A percentile compares a stretch with the other conserved stretches of the same genome.
Evolutionary conservation across 345 rosid species (phyloP).

Genomic region (Raphanus sativus): DNA sequence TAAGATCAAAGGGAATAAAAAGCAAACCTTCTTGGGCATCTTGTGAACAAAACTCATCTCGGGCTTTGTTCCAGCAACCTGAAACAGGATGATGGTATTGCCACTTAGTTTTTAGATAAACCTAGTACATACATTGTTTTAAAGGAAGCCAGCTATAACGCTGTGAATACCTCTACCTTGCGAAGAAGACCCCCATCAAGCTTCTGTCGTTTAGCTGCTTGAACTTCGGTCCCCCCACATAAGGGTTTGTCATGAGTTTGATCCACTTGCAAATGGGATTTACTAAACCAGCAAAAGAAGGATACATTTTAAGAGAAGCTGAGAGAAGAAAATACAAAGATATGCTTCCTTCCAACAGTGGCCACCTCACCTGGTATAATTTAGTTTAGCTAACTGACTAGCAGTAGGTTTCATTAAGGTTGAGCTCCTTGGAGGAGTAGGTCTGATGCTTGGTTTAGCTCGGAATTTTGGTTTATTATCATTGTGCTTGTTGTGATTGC

Average conservation of each 20-base stretch:
- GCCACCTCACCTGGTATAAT: conserved; percentile 75
- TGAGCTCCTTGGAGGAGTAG: conserved; percentile 62
- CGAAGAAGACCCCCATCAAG: conserved; percentile 79
- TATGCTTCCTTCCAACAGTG: conserved; percentile 1
- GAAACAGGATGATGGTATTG: conserved; percentile 18
- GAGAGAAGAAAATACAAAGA: not conserved
- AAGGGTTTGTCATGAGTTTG: conserved; percentile 47
- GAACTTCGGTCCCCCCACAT: conserved; percentile 62
- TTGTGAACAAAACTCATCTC: conserved; percentile 75
- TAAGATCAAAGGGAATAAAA: conserved; percentile 1
- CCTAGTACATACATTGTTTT: not conserved
- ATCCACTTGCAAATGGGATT: conserved; percentile 37
- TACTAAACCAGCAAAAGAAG: conserved; percentile 22
- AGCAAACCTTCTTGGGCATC: conserved; percentile 66
- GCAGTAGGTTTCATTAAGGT: conserved; percentile 95
- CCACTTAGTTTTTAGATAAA: not conserved
- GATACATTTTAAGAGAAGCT: not conserved
- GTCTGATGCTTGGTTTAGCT: conserved; percentile 44
- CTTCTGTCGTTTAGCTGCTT: conserved; percentile 94
- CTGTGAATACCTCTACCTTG: conserved; percentile 50
- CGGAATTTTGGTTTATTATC: conserved; percentile 47
- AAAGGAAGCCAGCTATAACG: not conserved
- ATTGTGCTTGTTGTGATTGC: conserved; percentile 35
- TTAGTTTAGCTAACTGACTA: conserved; percentile 90
- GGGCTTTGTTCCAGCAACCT: conserved; percentile 70